A percentile compares a stretch with the other conserved stretches of the same genome.
Evolutionary conservation across 2,329 filamentous ascomycete species (phyloP).

Genomic region (Arthroderma sp.): DNA sequence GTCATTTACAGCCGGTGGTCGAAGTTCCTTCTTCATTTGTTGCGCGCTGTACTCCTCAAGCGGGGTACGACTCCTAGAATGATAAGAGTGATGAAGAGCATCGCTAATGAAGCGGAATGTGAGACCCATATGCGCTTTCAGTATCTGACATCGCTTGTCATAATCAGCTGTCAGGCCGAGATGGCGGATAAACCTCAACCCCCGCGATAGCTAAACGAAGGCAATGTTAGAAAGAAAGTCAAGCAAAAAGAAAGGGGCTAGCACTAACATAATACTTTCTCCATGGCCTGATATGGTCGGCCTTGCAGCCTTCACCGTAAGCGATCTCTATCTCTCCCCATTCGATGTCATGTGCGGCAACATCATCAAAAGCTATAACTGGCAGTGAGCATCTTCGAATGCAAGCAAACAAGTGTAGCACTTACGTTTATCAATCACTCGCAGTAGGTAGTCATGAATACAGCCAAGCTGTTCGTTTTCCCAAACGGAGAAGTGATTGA

Average conservation of each 20-base stretch:
- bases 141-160: neutral
- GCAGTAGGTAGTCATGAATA: slow-evolving; percentile 8
- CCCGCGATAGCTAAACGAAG: neutral
- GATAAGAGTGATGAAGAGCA: neutral
- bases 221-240: too few relatives aligned
- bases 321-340: neutral
- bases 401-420: too few relatives aligned
- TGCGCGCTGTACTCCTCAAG: neutral
- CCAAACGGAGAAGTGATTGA: slow-evolving; percentile 7
- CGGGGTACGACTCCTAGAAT: neutral
- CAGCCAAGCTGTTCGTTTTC: slow-evolving; percentile 10
- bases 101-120: neutral
- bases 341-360: slow-evolving; percentile 1
- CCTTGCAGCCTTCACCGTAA: neutral
- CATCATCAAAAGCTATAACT: neutral
- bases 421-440: slow-evolving; percentile 3
- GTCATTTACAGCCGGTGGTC: neutral
- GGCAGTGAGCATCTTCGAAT: neutral
- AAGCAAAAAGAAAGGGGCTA: too few relatives aligned
- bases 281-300: neutral
- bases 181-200: neutral
- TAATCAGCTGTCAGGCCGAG: neutral
- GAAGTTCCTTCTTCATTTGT: neutral
- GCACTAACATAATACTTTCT: neutral
- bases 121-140: neutral